Evolutionary conservation across 129 eudicot species (phyloP).

Genomic region (Saposhnikovia divaricata): DNA sequence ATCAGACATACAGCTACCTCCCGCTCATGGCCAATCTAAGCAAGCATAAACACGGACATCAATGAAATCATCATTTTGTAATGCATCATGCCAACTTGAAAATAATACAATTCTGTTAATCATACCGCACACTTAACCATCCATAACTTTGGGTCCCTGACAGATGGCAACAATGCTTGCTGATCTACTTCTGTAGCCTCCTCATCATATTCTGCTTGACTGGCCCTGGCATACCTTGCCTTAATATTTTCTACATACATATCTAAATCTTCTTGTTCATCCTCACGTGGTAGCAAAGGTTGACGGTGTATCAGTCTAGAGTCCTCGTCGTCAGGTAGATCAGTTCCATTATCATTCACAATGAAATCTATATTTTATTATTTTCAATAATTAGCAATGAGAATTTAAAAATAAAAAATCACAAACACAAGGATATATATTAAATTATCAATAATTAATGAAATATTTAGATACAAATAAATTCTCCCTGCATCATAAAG

Average conservation of each 20-base stretch:
- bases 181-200: constrained; percentile 95
- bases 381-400: not conserved
- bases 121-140: constrained; percentile 99
- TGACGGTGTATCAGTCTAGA: constrained; percentile 62
- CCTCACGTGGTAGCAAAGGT: constrained; percentile 64
- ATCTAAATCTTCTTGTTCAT: constrained; percentile 86
- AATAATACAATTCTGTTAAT: not conserved
- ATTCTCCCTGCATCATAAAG: no score
- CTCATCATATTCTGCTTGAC: constrained; percentile 70
- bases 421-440: no score
- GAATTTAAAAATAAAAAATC: not conserved
- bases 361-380: constrained; percentile 47
- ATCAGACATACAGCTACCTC: constrained; percentile 94
- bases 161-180: constrained; percentile 94
- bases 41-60: constrained; percentile 8
- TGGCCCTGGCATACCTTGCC: constrained; percentile 59
- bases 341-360: constrained; percentile 44
- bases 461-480: no score
- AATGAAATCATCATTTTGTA: constrained; percentile 6
- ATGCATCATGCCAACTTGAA: not conserved
- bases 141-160: constrained; percentile 96
- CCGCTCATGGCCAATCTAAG: constrained; percentile 88
- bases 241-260: constrained; percentile 61
- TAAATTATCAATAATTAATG: not conserved
- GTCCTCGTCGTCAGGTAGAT: constrained; percentile 70